Conservation (phyloP, 768 basidiomycete species). For the Tephrocybe sp. region DNA sequence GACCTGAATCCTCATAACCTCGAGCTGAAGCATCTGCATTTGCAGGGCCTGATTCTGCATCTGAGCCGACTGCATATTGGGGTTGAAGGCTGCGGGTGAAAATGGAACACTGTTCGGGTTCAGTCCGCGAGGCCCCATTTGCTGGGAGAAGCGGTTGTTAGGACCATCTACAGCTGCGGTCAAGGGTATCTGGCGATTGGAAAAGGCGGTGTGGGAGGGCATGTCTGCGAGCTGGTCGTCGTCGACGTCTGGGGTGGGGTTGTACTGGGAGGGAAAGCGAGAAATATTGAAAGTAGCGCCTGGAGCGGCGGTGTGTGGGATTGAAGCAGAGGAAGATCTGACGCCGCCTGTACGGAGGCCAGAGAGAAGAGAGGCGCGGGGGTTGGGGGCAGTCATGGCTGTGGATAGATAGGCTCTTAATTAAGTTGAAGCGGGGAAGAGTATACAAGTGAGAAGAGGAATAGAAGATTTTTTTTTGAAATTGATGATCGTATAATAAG, state of each 20-base stretch:
- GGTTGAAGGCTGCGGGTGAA: slow-evolving; percentile 47
- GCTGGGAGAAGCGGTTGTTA: slow-evolving; percentile 64
- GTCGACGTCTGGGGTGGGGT: slow-evolving; percentile 52
- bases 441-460: slow-evolving; percentile 29
- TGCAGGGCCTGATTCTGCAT: slow-evolving; percentile 67
- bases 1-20: slow-evolving; percentile 81
- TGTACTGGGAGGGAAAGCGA: slow-evolving; percentile 50
- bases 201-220: slow-evolving; percentile 51
- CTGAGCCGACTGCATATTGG: slow-evolving; percentile 44
- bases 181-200: slow-evolving; percentile 53
- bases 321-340: slow-evolving; percentile 61
- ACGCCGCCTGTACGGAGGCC: slow-evolving; percentile 91
- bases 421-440: slow-evolving; percentile 36
- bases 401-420: slow-evolving; percentile 34
- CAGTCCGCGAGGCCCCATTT: slow-evolving; percentile 51
- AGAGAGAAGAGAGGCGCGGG: slow-evolving; percentile 82
- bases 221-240: slow-evolving; percentile 65
- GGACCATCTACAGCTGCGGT: slow-evolving; percentile 73
- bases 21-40: slow-evolving; percentile 85
- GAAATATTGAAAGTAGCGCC: slow-evolving; percentile 63
- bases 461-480: slow-evolving; percentile 18
- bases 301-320: slow-evolving; percentile 72
- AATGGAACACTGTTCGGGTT: slow-evolving; percentile 58
- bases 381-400: slow-evolving; percentile 52
- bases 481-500: slow-evolving; percentile 19